These are phyloP conservation scores for Spirogloea muscicola DNA, from an alignment of 139 green algal genomes.

Conservation along the genomic window DNA sequence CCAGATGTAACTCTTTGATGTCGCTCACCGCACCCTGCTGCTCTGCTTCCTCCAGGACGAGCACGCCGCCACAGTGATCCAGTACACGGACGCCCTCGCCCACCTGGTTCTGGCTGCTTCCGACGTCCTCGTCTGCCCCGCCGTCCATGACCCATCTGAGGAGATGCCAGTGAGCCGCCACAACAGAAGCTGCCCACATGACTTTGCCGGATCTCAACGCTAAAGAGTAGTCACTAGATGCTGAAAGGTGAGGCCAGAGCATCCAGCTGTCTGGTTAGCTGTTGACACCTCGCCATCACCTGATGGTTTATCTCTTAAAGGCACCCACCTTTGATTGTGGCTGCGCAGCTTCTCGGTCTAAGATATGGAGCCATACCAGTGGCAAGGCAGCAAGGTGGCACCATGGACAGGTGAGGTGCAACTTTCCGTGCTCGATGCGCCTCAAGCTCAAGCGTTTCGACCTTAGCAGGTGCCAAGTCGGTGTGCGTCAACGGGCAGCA, in stretches of 20 bases:
- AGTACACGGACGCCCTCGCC: conserved; percentile 9
- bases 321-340: not conserved
- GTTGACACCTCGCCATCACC: not conserved
- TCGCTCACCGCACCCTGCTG: not conserved
- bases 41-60: conserved; percentile 8
- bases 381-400: conserved; percentile 20
- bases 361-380: conserved; percentile 23
- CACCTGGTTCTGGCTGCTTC: conserved; percentile 8
- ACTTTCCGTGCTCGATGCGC: no score
- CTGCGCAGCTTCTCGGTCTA: conserved; percentile 16
- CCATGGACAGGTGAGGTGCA: no score
- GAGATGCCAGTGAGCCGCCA: conserved; percentile 3
- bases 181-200: no score
- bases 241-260: no score
- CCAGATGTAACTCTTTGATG: not conserved
- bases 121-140: conserved; percentile 18
- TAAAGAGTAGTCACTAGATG: no score
- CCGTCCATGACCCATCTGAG: not conserved
- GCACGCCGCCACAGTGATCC: conserved; percentile 3
- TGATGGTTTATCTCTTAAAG: not conserved
- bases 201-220: no score
- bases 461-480: no score
- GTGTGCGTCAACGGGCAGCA: no score
- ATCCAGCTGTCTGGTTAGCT: not conserved
- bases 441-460: no score